Conservation (phyloP, 2,329 filamentous ascomycete species). For the Elsinoe batatas region DNA sequence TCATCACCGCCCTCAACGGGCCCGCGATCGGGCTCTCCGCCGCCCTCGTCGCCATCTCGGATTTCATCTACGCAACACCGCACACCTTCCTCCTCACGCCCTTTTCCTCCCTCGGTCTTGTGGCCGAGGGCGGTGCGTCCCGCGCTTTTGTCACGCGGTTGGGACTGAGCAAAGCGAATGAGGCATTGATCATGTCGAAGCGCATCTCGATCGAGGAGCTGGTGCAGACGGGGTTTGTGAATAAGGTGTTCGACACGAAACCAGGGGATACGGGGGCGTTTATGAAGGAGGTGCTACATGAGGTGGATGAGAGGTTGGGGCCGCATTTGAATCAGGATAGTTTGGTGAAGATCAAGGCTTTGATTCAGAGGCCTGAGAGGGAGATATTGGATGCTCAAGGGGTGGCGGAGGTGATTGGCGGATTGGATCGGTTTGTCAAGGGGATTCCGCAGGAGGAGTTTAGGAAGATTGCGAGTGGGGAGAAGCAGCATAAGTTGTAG, state of each 20-base stretch:
- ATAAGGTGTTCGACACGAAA: slow-evolving; percentile 61
- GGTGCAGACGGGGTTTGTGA: slow-evolving; percentile 69
- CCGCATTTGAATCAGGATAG: slow-evolving; percentile 70
- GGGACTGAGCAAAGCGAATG: slow-evolving; percentile 73
- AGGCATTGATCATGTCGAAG: slow-evolving; percentile 86
- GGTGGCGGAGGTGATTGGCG: slow-evolving; percentile 74
- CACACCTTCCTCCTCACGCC: slow-evolving; percentile 80
- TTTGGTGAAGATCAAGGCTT: slow-evolving; percentile 70
- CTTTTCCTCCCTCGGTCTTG: slow-evolving; percentile 80
- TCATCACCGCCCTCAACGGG: slow-evolving; percentile 83
- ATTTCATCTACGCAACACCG: slow-evolving; percentile 84
- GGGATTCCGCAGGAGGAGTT: slow-evolving; percentile 87
- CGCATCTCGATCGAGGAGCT: slow-evolving; percentile 65
- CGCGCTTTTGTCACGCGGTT: slow-evolving; percentile 69
- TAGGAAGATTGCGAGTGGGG: slow-evolving; percentile 66
- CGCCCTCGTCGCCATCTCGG: slow-evolving; percentile 69
- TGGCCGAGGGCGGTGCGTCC: slow-evolving; percentile 77
- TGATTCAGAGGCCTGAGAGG: slow-evolving; percentile 65
- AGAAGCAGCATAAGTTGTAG: slow-evolving; percentile 90
- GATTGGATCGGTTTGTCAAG: slow-evolving; percentile 66
- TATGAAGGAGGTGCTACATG: slow-evolving; percentile 57
- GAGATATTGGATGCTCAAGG: slow-evolving; percentile 68
- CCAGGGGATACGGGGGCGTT: slow-evolving; percentile 59
- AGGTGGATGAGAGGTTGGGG: slow-evolving; percentile 74
- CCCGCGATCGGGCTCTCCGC: slow-evolving; percentile 83